Evolutionary conservation across 306 rosid genomes (phyloP).

Genomic region (Sicyos edulis): DNA sequence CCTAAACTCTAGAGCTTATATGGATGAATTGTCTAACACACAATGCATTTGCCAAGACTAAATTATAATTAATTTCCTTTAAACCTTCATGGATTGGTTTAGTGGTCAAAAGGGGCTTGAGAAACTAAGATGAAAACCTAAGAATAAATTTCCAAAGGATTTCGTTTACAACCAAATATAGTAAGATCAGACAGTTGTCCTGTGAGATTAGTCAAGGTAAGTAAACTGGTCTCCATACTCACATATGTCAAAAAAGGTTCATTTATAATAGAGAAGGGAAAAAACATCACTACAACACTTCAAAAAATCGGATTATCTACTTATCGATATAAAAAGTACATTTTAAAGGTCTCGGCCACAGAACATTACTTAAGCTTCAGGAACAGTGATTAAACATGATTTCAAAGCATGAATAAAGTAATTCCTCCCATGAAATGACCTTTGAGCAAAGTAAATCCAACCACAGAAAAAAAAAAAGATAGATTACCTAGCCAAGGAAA

Average conservation of each 20-base stretch:
- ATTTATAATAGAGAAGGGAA: background rate
- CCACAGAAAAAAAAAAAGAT: background rate
- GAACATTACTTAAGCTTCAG: background rate
- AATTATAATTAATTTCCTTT: background rate
- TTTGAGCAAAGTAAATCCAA: background rate
- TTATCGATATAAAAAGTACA: background rate
- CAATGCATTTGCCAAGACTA: background rate
- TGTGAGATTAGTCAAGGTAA: too few species aligned
- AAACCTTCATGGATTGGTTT: too few species aligned
- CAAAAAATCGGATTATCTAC: background rate
- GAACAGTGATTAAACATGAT: background rate
- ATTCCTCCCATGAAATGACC: conserved; percentile 11
- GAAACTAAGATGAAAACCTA: too few species aligned
- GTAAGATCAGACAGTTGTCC: too few species aligned
- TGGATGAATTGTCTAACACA: background rate
- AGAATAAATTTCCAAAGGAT: too few species aligned
- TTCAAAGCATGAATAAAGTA: background rate
- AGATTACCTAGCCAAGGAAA: conserved; percentile 77
- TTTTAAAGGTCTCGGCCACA: background rate
- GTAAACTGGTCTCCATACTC: too few species aligned
- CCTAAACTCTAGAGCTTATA: background rate
- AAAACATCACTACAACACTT: background rate
- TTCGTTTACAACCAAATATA: too few species aligned
- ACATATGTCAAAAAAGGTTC: too few species aligned
- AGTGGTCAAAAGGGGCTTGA: too few species aligned